A percentile compares a stretch with the other conserved stretches of the same genome.
phyloP scores from a whole-genome alignment of 1,139 yeast species.

The Candida sp. region DNA sequence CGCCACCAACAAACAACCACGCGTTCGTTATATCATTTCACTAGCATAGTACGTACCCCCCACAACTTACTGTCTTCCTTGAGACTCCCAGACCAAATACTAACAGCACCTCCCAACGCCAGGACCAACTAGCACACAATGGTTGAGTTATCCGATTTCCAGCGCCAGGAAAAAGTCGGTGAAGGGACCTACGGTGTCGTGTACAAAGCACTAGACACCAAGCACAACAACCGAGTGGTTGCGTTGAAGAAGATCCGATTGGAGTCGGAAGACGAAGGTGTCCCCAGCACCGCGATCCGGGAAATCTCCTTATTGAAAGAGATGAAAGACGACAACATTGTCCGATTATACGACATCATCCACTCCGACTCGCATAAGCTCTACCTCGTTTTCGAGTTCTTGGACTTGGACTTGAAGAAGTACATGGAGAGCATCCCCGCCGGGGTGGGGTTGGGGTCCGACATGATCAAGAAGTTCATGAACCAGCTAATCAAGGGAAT shows the following conservation, averaged over 20 bases:
- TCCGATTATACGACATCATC: slow-evolving; percentile 89
- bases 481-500: slow-evolving; percentile 92
- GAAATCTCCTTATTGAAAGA: slow-evolving; percentile 95
- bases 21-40: background rate
- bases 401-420: slow-evolving; percentile 93
- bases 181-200: slow-evolving; percentile 99
- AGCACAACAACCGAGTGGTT: slow-evolving; percentile 88
- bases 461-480: slow-evolving; percentile 93
- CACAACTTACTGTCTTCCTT: background rate
- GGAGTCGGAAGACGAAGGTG: slow-evolving; percentile 99
- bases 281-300: slow-evolving; percentile 97
- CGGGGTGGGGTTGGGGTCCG: slow-evolving; percentile 88
- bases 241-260: slow-evolving; percentile 94
- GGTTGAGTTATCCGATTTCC: slow-evolving; percentile 91
- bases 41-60: background rate
- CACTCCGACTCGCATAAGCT: slow-evolving; percentile 97
- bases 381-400: slow-evolving; percentile 90
- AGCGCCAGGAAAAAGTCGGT: slow-evolving; percentile 95
- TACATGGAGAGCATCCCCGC: slow-evolving; percentile 97
- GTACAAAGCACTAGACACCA: slow-evolving; percentile 90
- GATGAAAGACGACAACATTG: slow-evolving; percentile 91
- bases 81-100: background rate
- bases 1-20: background rate
- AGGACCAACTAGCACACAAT: slow-evolving; percentile 31
- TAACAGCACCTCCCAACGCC: background rate